Percentiles rank a stretch among this genome's conserved stretches.
phyloP scores from a whole-genome alignment of 352 stramenopile species.

The Peronospora belbahrii region DNA sequence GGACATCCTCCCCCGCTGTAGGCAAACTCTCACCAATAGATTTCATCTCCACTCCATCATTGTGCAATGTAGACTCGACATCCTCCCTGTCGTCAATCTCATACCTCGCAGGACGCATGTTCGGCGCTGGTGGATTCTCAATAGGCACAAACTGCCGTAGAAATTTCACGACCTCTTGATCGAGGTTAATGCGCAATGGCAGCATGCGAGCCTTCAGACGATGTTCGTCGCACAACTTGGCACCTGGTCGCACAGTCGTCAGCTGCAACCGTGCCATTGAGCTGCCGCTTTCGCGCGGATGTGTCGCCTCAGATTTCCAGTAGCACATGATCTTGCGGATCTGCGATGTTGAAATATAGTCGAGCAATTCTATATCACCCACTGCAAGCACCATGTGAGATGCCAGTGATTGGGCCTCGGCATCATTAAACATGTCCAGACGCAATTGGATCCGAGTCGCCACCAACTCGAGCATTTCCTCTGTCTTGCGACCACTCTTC shows the following conservation, averaged over 20 bases:
- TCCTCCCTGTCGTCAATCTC: slow-evolving; percentile 27
- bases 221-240: slow-evolving; percentile 78
- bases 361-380: slow-evolving; percentile 75
- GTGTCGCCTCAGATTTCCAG: slow-evolving; percentile 80
- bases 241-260: slow-evolving; percentile 66
- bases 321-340: slow-evolving; percentile 88
- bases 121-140: slow-evolving; percentile 20
- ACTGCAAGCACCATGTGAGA: slow-evolving; percentile 70
- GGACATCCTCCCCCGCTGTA: slow-evolving; percentile 34
- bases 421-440: slow-evolving; percentile 79
- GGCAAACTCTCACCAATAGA: slow-evolving; percentile 11
- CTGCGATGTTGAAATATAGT: slow-evolving; percentile 87
- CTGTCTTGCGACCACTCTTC: slow-evolving; percentile 78
- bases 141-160: slow-evolving; percentile 72
- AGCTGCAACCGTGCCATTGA: slow-evolving; percentile 77
- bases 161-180: slow-evolving; percentile 85
- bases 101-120: slow-evolving; percentile 2
- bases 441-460: slow-evolving; percentile 77
- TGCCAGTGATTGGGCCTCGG: slow-evolving; percentile 57
- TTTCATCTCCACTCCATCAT: slow-evolving; percentile 49
- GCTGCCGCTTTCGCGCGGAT: slow-evolving; percentile 78
- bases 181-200: slow-evolving; percentile 75
- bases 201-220: slow-evolving; percentile 68
- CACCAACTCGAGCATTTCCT: slow-evolving; percentile 84
- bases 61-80: slow-evolving; percentile 22